A percentile compares a stretch with the other conserved stretches of the same genome.
Evolutionary conservation across 768 basidiomycete genomes (phyloP).

Genomic region (Psilocybe cubensis): DNA sequence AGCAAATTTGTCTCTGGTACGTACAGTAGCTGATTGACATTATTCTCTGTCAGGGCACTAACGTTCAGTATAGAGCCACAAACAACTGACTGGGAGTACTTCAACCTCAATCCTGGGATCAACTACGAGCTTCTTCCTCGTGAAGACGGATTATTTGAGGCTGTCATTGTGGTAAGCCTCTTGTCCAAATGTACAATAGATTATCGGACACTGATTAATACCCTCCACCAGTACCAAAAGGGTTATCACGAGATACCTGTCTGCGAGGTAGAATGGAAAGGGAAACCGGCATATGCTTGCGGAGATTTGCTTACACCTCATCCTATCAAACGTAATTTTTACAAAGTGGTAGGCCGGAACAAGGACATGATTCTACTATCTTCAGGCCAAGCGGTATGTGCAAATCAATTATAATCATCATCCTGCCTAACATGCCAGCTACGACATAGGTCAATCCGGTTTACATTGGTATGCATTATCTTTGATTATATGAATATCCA

Average conservation of each 20-base stretch:
- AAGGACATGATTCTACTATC: constrained; percentile 3
- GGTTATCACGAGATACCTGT: neutral
- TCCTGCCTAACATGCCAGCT: neutral
- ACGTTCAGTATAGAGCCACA: neutral
- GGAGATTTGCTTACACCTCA: neutral
- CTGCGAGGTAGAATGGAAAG: neutral
- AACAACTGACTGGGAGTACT: neutral
- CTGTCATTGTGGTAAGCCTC: neutral
- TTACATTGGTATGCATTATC: neutral
- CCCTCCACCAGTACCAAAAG: neutral
- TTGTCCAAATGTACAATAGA: neutral
- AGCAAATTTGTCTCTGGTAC: neutral
- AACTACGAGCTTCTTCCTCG: neutral
- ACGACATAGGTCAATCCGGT: neutral
- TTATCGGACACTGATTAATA: neutral
- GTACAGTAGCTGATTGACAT: neutral
- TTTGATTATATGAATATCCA: too few relatives aligned
- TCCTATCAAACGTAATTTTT: neutral
- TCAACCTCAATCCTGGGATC: neutral
- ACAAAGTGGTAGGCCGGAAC: neutral
- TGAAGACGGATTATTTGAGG: neutral
- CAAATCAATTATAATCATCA: neutral
- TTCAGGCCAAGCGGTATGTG: neutral
- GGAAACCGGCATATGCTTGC: neutral
- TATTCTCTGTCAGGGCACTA: neutral